These are phyloP conservation scores for Xylariales sp. DNA, from an alignment of 2,329 filamentous ascomycete species.

Conservation along the genomic window DNA sequence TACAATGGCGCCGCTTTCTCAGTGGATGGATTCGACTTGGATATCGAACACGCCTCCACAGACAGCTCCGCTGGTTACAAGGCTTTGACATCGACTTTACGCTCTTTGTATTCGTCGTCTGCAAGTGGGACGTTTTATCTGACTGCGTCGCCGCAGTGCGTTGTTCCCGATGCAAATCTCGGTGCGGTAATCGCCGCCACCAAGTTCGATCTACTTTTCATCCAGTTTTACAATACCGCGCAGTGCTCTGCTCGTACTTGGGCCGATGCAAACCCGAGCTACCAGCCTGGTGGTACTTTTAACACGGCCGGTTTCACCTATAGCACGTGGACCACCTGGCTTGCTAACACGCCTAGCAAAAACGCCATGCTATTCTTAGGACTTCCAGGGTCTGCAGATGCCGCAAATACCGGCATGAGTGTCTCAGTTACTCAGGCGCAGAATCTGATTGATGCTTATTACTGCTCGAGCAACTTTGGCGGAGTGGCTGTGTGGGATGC, in stretches of 20 bases:
- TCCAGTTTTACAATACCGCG: conserved; percentile 47
- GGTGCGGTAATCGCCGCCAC: conserved; percentile 32
- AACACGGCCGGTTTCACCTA: conserved; percentile 34
- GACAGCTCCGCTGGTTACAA: conserved; percentile 25
- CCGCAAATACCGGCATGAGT: conserved; percentile 25
- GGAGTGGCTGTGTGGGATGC: conserved; percentile 44
- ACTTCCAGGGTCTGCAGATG: conserved; percentile 27
- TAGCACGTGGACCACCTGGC: conserved; percentile 32
- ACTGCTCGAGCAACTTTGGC: conserved; percentile 36
- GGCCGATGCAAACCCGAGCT: conserved; percentile 23
- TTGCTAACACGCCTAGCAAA: conserved; percentile 30
- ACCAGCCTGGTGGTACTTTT: conserved; percentile 16
- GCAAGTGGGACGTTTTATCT: conserved; percentile 25
- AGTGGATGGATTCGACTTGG: conserved; percentile 22
- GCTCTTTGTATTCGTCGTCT: conserved; percentile 16
- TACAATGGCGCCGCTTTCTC: conserved; percentile 17
- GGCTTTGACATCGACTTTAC: conserved; percentile 20
- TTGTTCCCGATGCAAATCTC: conserved; percentile 34
- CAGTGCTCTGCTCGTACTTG: conserved; percentile 28
- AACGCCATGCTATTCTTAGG: conserved; percentile 41
- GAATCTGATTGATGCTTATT: conserved; percentile 40
- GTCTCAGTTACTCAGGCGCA: conserved; percentile 26
- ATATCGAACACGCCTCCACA: conserved; percentile 26
- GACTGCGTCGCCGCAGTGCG: conserved; percentile 39
- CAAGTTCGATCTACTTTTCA: conserved; percentile 32